Evolutionary conservation across 306 rosid genomes (phyloP).

Genomic region (Oxytropis ochrocephala): DNA sequence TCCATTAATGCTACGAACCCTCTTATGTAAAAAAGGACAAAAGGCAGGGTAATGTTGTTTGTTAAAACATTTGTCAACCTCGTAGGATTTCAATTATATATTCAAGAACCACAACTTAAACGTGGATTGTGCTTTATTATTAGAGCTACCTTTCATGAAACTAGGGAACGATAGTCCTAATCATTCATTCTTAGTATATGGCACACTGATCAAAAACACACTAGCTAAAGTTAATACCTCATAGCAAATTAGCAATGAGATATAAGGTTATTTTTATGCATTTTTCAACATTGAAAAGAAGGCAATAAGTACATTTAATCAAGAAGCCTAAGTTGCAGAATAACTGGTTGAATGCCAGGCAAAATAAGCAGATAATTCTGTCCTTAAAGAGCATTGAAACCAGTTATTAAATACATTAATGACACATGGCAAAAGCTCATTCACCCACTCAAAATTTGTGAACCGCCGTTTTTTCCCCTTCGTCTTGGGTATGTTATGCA

Average conservation of each 20-base stretch:
- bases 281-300: not conserved
- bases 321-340: not conserved
- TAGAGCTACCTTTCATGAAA: slow-evolving; percentile 6
- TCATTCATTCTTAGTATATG: not conserved
- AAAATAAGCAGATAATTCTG: not conserved
- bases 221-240: slow-evolving; percentile 8
- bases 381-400: not conserved
- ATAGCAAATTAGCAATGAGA: not conserved
- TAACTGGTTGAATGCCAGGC: not conserved
- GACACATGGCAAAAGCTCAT: no score
- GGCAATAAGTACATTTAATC: not conserved
- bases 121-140: not conserved
- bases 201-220: not conserved
- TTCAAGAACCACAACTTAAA: not conserved
- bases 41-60: not conserved
- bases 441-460: no score
- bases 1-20: not conserved
- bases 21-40: not conserved
- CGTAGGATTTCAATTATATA: slow-evolving; percentile 4
- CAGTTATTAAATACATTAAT: not conserved
- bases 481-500: no score
- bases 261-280: not conserved
- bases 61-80: slow-evolving; percentile 1
- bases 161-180: not conserved
- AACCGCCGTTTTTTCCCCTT: no score